Evolutionary conservation across 2,329 filamentous ascomycete species (phyloP).

Genomic region (Beauveria scarabaeidicola): DNA sequence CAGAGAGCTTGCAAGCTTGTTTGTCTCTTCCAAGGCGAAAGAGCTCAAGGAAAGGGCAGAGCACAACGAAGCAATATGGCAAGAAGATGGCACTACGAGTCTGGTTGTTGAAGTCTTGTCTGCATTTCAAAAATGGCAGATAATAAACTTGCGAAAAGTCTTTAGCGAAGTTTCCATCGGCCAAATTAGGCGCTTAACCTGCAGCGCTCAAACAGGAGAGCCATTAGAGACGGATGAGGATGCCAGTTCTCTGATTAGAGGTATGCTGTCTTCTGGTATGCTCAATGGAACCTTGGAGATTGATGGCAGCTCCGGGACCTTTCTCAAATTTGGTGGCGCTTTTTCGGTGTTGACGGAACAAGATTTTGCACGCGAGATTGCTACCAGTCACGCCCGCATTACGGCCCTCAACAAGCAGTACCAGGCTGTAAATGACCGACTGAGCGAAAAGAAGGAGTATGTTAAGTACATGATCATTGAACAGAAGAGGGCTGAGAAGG

Average conservation of each 20-base stretch:
- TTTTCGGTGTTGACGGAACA: slow-evolving; percentile 38
- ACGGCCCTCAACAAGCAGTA: slow-evolving; percentile 38
- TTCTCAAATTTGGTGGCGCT: slow-evolving; percentile 42
- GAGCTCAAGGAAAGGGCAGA: slow-evolving; percentile 58
- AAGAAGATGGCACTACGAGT: slow-evolving; percentile 61
- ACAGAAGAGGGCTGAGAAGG: slow-evolving; percentile 38
- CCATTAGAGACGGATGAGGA: slow-evolving; percentile 34
- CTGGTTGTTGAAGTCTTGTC: slow-evolving; percentile 61
- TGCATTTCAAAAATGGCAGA: slow-evolving; percentile 66
- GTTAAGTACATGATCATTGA: slow-evolving; percentile 39
- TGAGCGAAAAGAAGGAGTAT: slow-evolving; percentile 50
- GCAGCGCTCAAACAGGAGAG: slow-evolving; percentile 44
- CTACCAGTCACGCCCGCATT: slow-evolving; percentile 32
- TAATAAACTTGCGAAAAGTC: slow-evolving; percentile 63
- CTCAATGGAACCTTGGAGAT: slow-evolving; percentile 44
- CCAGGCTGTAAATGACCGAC: slow-evolving; percentile 42
- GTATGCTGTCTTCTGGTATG: slow-evolving; percentile 48
- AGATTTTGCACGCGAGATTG: slow-evolving; percentile 41
- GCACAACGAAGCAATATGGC: slow-evolving; percentile 50
- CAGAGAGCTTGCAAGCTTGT: slow-evolving; percentile 58
- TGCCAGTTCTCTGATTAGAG: slow-evolving; percentile 37
- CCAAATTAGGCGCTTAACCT: slow-evolving; percentile 42
- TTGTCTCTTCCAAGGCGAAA: slow-evolving; percentile 45
- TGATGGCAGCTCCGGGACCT: slow-evolving; percentile 32
- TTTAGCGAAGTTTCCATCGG: slow-evolving; percentile 54